These are phyloP conservation scores for Populus ilicifolia DNA, from an alignment of 345 rosid species.

Conservation along the genomic window DNA sequence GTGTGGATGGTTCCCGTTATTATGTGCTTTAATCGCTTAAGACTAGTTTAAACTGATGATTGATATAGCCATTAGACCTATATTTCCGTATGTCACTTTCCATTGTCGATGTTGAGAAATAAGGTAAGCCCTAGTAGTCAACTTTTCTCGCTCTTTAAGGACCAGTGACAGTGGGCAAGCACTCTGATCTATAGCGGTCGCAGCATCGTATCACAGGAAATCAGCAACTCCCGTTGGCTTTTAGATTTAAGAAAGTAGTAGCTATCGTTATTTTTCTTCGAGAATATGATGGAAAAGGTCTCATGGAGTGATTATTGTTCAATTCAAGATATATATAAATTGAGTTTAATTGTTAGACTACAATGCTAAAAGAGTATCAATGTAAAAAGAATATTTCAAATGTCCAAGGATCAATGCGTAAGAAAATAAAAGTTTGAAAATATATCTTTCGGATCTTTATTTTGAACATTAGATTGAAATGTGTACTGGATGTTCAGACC, in stretches of 20 bases:
- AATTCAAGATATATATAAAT: no score
- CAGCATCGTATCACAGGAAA: background rate
- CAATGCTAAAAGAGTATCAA: no score
- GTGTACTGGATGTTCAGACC: no score
- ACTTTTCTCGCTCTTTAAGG: background rate
- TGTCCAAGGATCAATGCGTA: no score
- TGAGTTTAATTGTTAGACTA: no score
- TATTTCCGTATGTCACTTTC: background rate
- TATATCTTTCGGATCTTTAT: no score
- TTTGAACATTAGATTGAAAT: no score
- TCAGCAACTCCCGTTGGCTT: background rate
- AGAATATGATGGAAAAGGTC: background rate
- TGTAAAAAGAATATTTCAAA: no score
- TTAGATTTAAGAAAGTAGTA: background rate
- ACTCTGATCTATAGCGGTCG: background rate
- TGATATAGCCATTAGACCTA: background rate
- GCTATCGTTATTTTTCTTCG: background rate
- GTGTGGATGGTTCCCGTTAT: no score
- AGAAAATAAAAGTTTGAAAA: no score
- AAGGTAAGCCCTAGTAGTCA: background rate
- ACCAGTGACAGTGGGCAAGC: background rate
- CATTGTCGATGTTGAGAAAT: background rate
- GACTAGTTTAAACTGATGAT: background rate
- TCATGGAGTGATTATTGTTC: background rate
- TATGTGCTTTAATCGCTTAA: background rate